phyloP scores from a whole-genome alignment of 352 stramenopile genomes.

The Phytophthora capsici region DNA sequence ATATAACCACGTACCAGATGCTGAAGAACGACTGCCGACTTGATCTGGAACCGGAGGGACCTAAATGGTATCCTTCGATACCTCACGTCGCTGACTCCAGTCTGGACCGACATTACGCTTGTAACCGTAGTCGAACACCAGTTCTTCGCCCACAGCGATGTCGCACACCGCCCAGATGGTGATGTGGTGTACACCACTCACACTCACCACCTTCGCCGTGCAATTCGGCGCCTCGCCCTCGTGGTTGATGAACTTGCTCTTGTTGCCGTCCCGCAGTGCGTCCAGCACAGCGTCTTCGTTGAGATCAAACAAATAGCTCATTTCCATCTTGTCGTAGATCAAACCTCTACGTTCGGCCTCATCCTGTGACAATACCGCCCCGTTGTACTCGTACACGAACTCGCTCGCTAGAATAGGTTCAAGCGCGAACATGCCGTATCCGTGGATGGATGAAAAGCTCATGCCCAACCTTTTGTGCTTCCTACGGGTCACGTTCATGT shows the following conservation, averaged over 20 bases:
- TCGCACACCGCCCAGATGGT: slow-evolving; percentile 85
- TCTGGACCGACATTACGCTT: slow-evolving; percentile 59
- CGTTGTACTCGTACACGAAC: slow-evolving; percentile 72
- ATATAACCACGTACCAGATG: slow-evolving; percentile 13
- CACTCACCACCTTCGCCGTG: slow-evolving; percentile 70
- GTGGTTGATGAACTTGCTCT: slow-evolving; percentile 92
- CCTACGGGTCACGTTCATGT: slow-evolving; percentile 30
- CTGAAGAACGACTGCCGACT: neutral
- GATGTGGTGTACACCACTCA: slow-evolving; percentile 90
- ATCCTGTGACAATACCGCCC: slow-evolving; percentile 62
- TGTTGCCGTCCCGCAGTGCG: slow-evolving; percentile 91
- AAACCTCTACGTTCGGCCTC: slow-evolving; percentile 66
- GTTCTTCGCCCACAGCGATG: slow-evolving; percentile 76
- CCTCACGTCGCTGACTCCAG: slow-evolving; percentile 47
- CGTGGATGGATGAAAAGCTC: slow-evolving; percentile 58
- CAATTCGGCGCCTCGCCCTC: slow-evolving; percentile 67
- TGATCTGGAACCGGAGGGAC: neutral
- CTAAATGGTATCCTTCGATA: slow-evolving; percentile 22
- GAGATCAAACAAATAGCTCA: slow-evolving; percentile 92
- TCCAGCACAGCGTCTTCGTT: slow-evolving; percentile 90
- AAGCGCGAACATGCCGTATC: slow-evolving; percentile 56
- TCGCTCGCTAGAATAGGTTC: slow-evolving; percentile 50
- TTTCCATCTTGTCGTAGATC: slow-evolving; percentile 84
- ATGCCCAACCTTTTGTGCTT: slow-evolving; percentile 48
- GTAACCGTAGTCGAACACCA: slow-evolving; percentile 75